Evolutionary conservation across 2,329 filamentous ascomycete genomes (phyloP).

Genomic region (Mollisia scopiformis): DNA sequence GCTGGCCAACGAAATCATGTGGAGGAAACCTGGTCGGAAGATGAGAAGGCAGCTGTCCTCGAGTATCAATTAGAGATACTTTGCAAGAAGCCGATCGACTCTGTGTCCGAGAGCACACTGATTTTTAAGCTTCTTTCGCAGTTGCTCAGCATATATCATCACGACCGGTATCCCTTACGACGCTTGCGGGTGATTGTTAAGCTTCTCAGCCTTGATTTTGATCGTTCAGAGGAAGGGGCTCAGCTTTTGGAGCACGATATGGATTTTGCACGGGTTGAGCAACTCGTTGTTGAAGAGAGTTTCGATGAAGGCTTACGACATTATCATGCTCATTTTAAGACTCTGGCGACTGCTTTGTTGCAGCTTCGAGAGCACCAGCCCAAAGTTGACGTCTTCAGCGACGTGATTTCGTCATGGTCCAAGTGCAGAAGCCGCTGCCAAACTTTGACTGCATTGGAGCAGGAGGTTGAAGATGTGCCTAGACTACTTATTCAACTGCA

Average conservation of each 20-base stretch:
- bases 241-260: conserved; percentile 19
- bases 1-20: conserved; percentile 46
- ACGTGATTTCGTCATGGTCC: conserved; percentile 34
- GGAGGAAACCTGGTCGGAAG: conserved; percentile 40
- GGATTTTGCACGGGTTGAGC: background rate
- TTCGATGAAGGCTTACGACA: conserved; percentile 29
- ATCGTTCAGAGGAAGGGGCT: conserved; percentile 15
- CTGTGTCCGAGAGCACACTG: conserved; percentile 16
- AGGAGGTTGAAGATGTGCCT: conserved; percentile 52
- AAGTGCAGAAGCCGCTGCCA: conserved; percentile 47
- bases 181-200: conserved; percentile 32
- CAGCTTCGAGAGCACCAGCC: conserved; percentile 33
- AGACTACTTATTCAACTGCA: conserved; percentile 54
- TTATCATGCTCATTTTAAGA: conserved; percentile 31
- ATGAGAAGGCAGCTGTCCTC: conserved; percentile 60
- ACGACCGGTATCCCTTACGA: conserved; percentile 33
- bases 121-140: conserved; percentile 26
- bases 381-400: conserved; percentile 27
- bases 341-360: conserved; percentile 26
- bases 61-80: conserved; percentile 61
- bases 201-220: conserved; percentile 26
- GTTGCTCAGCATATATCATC: conserved; percentile 32
- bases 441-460: conserved; percentile 44
- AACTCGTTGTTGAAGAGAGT: conserved; percentile 20
- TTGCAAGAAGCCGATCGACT: conserved; percentile 23